Percentiles rank a stretch among this genome's conserved stretches.
Conservation (phyloP, 345 rosid species). For the Citrus hindsii region DNA sequence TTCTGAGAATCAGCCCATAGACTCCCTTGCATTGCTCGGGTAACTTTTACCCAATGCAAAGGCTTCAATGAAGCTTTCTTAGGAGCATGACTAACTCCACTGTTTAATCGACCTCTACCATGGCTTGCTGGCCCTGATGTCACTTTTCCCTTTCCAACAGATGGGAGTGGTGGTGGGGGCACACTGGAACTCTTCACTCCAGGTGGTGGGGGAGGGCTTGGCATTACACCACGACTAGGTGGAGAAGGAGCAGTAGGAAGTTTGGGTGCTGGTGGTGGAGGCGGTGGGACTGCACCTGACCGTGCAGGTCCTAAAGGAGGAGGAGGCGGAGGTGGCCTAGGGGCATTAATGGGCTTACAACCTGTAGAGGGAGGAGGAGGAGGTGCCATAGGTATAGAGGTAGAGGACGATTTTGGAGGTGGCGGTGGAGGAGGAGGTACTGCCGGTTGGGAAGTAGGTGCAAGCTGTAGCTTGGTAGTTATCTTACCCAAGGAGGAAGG, state of each 20-base stretch:
- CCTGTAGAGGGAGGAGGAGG: conserved; percentile 30
- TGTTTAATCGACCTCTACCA: conserved; percentile 58
- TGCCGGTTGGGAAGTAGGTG: conserved; percentile 31
- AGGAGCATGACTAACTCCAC: conserved; percentile 46
- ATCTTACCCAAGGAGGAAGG: conserved; percentile 2
- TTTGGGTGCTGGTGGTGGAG: conserved; percentile 56
- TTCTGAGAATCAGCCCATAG: conserved; percentile 93
- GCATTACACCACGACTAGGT: conserved; percentile 27
- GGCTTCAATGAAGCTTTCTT: conserved; percentile 77
- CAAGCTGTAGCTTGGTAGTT: neutral
- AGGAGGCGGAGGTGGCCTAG: conserved; percentile 38
- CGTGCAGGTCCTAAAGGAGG: conserved; percentile 26
- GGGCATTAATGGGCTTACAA: conserved; percentile 10
- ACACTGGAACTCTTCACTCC: conserved; percentile 49
- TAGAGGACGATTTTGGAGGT: conserved; percentile 18
- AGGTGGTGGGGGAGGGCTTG: conserved; percentile 46
- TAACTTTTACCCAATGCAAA: conserved; percentile 95
- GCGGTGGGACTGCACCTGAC: conserved; percentile 27
- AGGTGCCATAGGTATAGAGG: conserved; percentile 26
- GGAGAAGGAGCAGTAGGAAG: conserved; percentile 52
- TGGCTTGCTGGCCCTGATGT: conserved; percentile 32
- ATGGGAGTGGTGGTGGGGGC: conserved; percentile 79
- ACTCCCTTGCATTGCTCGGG: conserved; percentile 89
- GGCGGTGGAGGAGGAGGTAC: conserved; percentile 28
- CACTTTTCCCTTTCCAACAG: conserved; percentile 59